Evolutionary conservation across 805 yeast species (phyloP), one percentile per base, ranked within the genome.

Genomic region (Lipomyces lipofer): DNA sequence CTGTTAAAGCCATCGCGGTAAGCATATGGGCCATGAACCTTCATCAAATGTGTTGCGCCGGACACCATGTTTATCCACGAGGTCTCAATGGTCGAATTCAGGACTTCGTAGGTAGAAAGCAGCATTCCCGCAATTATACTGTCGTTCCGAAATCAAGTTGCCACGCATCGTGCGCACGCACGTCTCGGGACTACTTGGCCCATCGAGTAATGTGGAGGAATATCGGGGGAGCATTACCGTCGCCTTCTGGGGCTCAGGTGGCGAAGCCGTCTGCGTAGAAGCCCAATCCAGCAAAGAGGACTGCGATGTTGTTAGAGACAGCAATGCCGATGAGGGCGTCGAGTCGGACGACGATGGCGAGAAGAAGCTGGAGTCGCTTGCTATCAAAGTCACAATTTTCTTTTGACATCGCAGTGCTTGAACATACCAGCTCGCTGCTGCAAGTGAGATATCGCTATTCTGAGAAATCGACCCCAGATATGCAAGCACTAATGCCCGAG

Each of bases 131-230:
- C 56, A 4, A 39, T 30, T 9, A 55, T 28, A 4, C 47, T 40
- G 38, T 51, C 59, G 29, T 55, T 50, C 29, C 7, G 51, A 50
- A 6, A 54, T 47, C 13, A 28, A 29, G 25, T 54, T 54, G 15
- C 58, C 58, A 12, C 52, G 46, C 52, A 48, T 42, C 6, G 33
- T 32, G 28, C 13, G 40, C 28, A 22, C 42, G 19, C 12, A 15
- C 13, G 4, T 27, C 17, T 39, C 43, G 15, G 30, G 10, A 19
- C 8, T 21, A 1, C 1, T 13, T 12, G 27, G 21, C 19, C n/a
- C 17, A 15, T 15, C 13, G 2, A 27, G 22, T 17, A 33, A 33
- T 12, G 36, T n/a, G 21, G 47, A 43, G 9, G 47, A 43, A 24
- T 43, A 24, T 17, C 27, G 33, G 21, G 47, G 47, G n/a, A 43